Evolutionary conservation across 768 basidiomycete species (phyloP), one percentile per base, ranked within the genome.

Genomic region (Plicaturopsis crispa): DNA sequence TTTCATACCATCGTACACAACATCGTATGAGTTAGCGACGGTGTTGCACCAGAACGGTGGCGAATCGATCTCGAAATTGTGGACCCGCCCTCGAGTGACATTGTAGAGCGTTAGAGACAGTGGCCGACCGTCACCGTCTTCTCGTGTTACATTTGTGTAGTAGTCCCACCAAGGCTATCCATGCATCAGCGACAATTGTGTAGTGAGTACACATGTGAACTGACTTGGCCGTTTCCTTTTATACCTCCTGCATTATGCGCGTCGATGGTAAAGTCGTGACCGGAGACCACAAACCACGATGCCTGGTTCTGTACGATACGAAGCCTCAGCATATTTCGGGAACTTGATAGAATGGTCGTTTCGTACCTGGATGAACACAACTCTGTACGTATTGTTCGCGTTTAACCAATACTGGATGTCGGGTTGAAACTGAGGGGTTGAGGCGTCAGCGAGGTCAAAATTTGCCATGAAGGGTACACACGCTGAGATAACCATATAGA

Each of bases 41-140:
- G 70, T 58, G 42, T 75, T 75, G 46, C 75, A 69, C 75, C 77
- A 78, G 55, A 80, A 79, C 2, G 75, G 76, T 39, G 68, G 75
- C 3, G 65, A 62, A 31, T 70, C 57, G 41, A 80, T 73, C 3
- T 54, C 61, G 56, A 80, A 77, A 50, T 70, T 61, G 19, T 51
- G 59, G 16, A 78, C 60, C 1, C 48, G 43, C 4, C 61, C 76
- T 13, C 67, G 54, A 2, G 55, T 60, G 2, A 60, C 73, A 36
- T 69, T 61, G 42, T 52, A 69, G 2, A 78, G 42, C 1, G 74
- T 75, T 38, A 79, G 53, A 8, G 75, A 60, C 39, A 80, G 72
- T 4, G 77, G 75, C 1, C 75, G 66, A 2, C 75, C 76, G 44
- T 78, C 74, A 4, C 73, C 77, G 48, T 79, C 75, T 30, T 47